These are phyloP conservation scores for Leucocoprinus sp. DNA, from an alignment of 768 basidiomycete genomes.

Conservation along the genomic window DNA sequence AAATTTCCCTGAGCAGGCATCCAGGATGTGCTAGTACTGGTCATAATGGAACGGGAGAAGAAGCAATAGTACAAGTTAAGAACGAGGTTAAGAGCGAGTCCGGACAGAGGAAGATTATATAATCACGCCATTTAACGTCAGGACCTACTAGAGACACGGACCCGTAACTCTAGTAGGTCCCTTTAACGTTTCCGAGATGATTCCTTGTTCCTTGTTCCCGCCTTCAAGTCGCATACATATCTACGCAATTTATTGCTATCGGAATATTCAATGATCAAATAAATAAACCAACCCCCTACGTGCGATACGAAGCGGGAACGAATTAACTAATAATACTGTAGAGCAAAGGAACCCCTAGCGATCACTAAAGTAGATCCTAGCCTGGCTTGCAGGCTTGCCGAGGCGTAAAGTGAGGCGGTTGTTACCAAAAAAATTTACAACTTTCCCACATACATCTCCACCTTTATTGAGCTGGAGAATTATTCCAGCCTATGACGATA, in stretches of 20 bases:
- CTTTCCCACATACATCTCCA: neutral
- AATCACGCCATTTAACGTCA: too few relatives aligned
- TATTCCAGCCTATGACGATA: slow-evolving; percentile 39
- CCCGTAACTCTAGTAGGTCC: too few relatives aligned
- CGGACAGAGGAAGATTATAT: too few relatives aligned
- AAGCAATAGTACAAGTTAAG: too few relatives aligned
- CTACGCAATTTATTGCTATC: too few relatives aligned
- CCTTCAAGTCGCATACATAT: too few relatives aligned
- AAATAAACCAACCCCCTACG: slow-evolving; percentile 14
- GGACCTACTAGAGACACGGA: too few relatives aligned
- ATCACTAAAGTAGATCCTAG: neutral
- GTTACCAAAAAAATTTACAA: neutral
- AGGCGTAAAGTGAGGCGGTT: neutral
- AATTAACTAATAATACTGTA: slow-evolving; percentile 1
- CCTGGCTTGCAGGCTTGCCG: neutral
- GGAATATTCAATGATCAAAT: too few relatives aligned
- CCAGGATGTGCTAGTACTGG: slow-evolving; percentile 39
- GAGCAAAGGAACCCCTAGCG: neutral
- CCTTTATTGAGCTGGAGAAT: slow-evolving; percentile 2
- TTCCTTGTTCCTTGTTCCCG: neutral
- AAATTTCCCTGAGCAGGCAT: slow-evolving; percentile 53
- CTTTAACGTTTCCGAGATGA: too few relatives aligned
- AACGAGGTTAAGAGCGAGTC: too few relatives aligned
- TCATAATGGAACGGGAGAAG: slow-evolving; percentile 20
- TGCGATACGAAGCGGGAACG: slow-evolving; percentile 17